These are phyloP conservation scores for Globisporangium uncinulatum DNA, from an alignment of 352 stramenopile species.

Conservation along the genomic window DNA sequence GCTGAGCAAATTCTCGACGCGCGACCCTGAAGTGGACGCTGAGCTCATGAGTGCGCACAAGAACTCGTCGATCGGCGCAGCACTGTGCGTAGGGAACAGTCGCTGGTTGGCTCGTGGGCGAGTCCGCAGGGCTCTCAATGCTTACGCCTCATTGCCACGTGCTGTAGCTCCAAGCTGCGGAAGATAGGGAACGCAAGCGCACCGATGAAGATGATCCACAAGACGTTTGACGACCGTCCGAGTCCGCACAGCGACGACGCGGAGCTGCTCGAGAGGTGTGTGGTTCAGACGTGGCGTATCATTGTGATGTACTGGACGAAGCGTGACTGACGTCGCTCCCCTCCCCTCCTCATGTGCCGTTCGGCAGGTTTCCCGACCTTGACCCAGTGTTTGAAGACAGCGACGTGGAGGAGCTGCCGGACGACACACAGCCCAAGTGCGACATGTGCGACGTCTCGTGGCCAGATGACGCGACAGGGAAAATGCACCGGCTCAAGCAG, in stretches of 20 bases:
- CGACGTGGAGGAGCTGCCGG: slow-evolving; percentile 43
- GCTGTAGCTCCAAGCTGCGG: slow-evolving; percentile 52
- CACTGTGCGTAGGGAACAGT: slow-evolving; percentile 34
- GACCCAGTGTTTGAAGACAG: slow-evolving; percentile 71
- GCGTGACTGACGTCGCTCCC: neutral
- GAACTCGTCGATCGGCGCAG: slow-evolving; percentile 45
- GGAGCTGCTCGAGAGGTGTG: slow-evolving; percentile 36
- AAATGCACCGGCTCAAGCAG: slow-evolving; percentile 50
- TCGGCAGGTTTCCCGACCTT: slow-evolving; percentile 40
- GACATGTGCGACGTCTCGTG: slow-evolving; percentile 83
- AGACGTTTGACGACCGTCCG: slow-evolving; percentile 60
- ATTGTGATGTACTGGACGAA: neutral
- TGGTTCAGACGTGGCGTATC: neutral
- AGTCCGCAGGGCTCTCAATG: neutral
- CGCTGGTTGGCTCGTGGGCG: neutral
- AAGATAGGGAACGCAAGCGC: slow-evolving; percentile 58
- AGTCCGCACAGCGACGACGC: slow-evolving; percentile 36
- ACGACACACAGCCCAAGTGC: slow-evolving; percentile 28
- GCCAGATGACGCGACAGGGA: slow-evolving; percentile 51
- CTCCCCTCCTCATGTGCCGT: too few species aligned
- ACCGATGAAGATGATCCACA: slow-evolving; percentile 65
- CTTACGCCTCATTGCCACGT: neutral
- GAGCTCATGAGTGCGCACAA: slow-evolving; percentile 61
- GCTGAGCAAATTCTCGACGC: slow-evolving; percentile 59
- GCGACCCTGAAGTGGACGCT: slow-evolving; percentile 47